Base-by-base conservation (phyloP, 495 filamentous ascomycete species). In the Physcia stellaris region DNA sequence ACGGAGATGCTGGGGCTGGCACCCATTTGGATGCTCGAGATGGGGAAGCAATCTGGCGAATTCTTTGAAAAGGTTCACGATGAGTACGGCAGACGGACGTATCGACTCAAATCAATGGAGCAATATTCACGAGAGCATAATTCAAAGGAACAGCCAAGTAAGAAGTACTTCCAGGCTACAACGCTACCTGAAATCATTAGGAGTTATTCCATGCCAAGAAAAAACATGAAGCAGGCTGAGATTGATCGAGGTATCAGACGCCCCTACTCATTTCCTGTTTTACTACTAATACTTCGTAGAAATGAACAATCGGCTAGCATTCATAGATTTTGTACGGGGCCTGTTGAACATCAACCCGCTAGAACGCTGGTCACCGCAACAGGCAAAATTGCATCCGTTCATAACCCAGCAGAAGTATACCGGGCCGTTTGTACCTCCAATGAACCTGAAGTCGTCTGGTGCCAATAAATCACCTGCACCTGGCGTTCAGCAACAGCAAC, bases 321-420 rank as follows among this genome's bases (percentile, higher is more conserved):
- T 99, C 52, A 99, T 96, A 49, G 92, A 99, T 56, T 99, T 99
- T 44, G 90, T 95, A n/a, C 79, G 88, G 46, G 92, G 92, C 7
- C 58, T 99, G 23, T 60, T 99, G 36, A 87, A 82, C 24, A 94
- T 95, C 58, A 96, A 94, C 53, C 92, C 92, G 2, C 70, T 99
- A 19, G 92, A 99, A 54, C 68, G 92, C 43, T 99, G 92, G 92
- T 93, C 92, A 12, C 92, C 92, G 9, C 87, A 94, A 50, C 92
- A 99, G 56, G 92, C 92, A 22, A 94, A 94, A 51, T 57, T 94
- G 49, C 92, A 99, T 50, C 92, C 92, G 3, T 99, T 99, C 64
- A 99, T 99, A 50, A 99, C 92, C 0, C 92, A 99, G 50, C 81
- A 90, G 46, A 99, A 99, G 61, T 96, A 79, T 54, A 94, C 86